These are phyloP conservation scores for Liquidambar formosana DNA, from an alignment of 164 flowering plant genomes.

Conservation along the genomic window DNA sequence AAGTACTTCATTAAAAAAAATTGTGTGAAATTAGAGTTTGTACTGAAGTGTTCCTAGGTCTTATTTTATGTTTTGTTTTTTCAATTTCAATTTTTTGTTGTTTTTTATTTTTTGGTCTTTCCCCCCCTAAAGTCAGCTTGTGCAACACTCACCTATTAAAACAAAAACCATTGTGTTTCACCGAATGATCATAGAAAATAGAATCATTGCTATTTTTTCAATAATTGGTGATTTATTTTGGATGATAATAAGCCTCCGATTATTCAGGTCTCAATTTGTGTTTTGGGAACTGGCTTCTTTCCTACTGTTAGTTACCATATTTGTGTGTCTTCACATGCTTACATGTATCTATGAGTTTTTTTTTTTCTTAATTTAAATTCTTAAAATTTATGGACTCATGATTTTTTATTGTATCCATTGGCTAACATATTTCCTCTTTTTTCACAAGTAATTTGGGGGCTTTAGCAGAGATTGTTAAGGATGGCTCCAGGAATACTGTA, in stretches of 20 bases:
- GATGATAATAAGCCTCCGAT: not conserved
- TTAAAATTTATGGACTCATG: not conserved
- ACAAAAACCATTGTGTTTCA: not conserved
- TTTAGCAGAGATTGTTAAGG: slow-evolving; percentile 70
- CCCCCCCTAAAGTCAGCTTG: not conserved
- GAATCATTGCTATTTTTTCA: not conserved
- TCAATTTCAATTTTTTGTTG: too few species aligned
- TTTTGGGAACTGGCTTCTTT: too few species aligned
- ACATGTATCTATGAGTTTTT: too few species aligned
- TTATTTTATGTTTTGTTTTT: too few species aligned
- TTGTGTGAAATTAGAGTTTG: not conserved
- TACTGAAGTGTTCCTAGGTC: not conserved
- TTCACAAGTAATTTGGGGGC: slow-evolving; percentile 52
- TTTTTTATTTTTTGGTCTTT: not conserved
- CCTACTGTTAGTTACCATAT: too few species aligned
- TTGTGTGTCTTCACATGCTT: too few species aligned
- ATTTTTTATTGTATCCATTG: not conserved
- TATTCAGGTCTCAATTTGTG: too few species aligned
- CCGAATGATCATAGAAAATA: not conserved
- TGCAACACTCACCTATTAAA: not conserved
- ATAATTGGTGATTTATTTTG: not conserved
- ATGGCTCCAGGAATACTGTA: slow-evolving; percentile 43
- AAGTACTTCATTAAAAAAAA: too few species aligned
- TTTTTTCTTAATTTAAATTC: not conserved
- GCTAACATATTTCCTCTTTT: slow-evolving; percentile 7